Conservation (phyloP, 768 basidiomycete genomes). For the Psilocybe tampanensis region DNA sequence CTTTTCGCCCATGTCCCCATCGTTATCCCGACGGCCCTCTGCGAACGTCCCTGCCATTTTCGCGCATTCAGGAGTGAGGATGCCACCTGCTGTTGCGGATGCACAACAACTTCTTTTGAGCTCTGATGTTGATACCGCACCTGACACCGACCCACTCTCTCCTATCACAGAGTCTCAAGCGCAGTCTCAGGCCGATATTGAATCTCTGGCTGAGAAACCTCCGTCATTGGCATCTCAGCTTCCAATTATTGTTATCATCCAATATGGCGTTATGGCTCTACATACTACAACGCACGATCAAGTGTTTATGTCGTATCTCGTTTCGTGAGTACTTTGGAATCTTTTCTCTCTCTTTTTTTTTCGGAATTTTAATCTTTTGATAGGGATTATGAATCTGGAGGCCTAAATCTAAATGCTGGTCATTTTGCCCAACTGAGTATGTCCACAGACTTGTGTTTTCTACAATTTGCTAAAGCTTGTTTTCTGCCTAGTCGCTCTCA, state of each 20-base stretch:
- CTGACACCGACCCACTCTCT: constrained; percentile 43
- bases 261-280: constrained; percentile 88
- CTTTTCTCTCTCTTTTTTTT: background rate
- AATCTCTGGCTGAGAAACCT: constrained; percentile 52
- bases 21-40: constrained; percentile 57
- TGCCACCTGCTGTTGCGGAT: constrained; percentile 75
- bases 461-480: constrained; percentile 1
- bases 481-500: constrained; percentile 68
- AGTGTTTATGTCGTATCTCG: constrained; percentile 88
- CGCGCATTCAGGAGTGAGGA: constrained; percentile 78
- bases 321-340: constrained; percentile 58
- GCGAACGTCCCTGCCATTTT: constrained; percentile 75
- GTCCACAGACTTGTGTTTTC: constrained; percentile 22
- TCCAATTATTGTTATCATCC: constrained; percentile 83
- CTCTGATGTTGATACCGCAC: constrained; percentile 34
- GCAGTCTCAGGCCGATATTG: constrained; percentile 37
- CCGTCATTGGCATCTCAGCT: constrained; percentile 74
- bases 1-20: constrained; percentile 36
- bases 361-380: constrained; percentile 1
- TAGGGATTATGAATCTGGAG: constrained; percentile 84
- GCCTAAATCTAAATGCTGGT: constrained; percentile 86
- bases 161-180: constrained; percentile 51
- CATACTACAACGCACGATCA: constrained; percentile 92
- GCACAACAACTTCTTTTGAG: constrained; percentile 63
- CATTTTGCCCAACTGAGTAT: constrained; percentile 90